Base-by-base conservation (phyloP, 208 protist genomes). In the Leishmania tarentolae region DNA sequence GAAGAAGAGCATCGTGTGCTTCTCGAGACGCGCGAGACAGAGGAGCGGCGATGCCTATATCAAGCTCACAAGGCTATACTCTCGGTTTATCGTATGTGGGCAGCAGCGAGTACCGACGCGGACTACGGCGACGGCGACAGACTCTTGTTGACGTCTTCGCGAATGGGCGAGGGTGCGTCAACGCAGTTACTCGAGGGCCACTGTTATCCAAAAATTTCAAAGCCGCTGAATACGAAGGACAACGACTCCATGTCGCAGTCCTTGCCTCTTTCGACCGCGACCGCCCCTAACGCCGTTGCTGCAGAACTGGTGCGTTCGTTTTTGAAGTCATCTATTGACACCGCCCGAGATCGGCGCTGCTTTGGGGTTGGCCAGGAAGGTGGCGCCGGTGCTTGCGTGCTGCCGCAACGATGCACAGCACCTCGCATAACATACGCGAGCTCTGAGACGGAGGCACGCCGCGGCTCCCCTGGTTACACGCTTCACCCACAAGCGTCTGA, bases 1-100 rank as follows among this genome's bases (percentile, higher is more conserved):
- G 87, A 91, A 80, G 85, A 85, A 42, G 84, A 83, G 70, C 84
- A 81, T 8, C 82, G 87, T 0, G 87, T 86, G 59, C 71, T 61
- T 44, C 78, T 88, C 3, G 53, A 83, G 57, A 80, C 78, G 72
- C 77, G 70, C 37, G 81, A 87, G 68, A 86, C 78, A 53, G 83
- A 87, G 75, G 69, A 88, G 78, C 85, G 82, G 44, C 80, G 85
- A 17, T 86, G 83, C 63, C 31, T 87, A 17, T 87, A 81, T 50
- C 81, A 78, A 21, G 88, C 83, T 0, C 70, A 87, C 76, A 52
- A 61, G 31, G 85, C 85, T 21, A 40, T 88, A 3, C 69, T 83
- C 52, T 65, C 81, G 44, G 68, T 90, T 24, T 83, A 86, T 35
- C 84, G 63, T 56, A 86, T 90, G 75, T 85, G 79, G 74, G 78